Conservation (phyloP, 768 basidiomycete genomes). For the Hortiboletus flavorubellus region DNA sequence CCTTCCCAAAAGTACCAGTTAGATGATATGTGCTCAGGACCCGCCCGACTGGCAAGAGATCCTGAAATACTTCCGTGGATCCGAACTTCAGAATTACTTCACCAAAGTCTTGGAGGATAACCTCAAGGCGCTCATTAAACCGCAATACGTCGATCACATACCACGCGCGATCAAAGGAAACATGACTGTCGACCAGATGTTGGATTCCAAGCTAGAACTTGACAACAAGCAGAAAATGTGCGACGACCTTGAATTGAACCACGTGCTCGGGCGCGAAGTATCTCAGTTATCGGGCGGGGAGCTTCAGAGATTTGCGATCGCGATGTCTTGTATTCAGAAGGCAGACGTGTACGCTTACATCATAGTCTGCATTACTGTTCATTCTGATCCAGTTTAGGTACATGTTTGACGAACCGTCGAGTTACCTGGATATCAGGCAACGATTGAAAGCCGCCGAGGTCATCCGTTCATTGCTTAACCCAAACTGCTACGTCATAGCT, state of each 20-base stretch:
- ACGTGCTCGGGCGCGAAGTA: slow-evolving; percentile 84
- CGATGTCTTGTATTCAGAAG: slow-evolving; percentile 91
- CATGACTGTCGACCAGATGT: slow-evolving; percentile 86
- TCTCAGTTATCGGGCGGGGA: slow-evolving; percentile 92
- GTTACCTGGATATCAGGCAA: slow-evolving; percentile 96
- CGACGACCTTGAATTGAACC: slow-evolving; percentile 81
- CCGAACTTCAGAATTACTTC: slow-evolving; percentile 99
- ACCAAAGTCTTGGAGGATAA: slow-evolving; percentile 99
- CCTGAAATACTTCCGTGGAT: slow-evolving; percentile 96
- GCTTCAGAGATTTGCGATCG: slow-evolving; percentile 96
- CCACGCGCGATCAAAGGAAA: slow-evolving; percentile 91
- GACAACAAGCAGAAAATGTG: slow-evolving; percentile 88
- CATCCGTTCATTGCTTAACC: slow-evolving; percentile 80
- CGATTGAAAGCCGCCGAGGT: slow-evolving; percentile 93
- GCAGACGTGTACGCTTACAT: slow-evolving; percentile 82
- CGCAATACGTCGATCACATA: slow-evolving; percentile 99
- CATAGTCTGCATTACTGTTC: neutral
- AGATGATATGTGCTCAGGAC: slow-evolving; percentile 48
- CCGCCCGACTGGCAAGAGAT: slow-evolving; percentile 99
- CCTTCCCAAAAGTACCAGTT: neutral
- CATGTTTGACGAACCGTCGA: slow-evolving; percentile 99
- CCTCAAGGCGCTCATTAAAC: slow-evolving; percentile 97
- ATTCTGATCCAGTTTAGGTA: slow-evolving; percentile 50
- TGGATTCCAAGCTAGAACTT: slow-evolving; percentile 84
- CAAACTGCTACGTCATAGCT: slow-evolving; percentile 90